Evolutionary conservation across 345 rosid species (phyloP), one percentile per base, ranked within the genome.

Genomic region (Lenwebbia sp.): DNA sequence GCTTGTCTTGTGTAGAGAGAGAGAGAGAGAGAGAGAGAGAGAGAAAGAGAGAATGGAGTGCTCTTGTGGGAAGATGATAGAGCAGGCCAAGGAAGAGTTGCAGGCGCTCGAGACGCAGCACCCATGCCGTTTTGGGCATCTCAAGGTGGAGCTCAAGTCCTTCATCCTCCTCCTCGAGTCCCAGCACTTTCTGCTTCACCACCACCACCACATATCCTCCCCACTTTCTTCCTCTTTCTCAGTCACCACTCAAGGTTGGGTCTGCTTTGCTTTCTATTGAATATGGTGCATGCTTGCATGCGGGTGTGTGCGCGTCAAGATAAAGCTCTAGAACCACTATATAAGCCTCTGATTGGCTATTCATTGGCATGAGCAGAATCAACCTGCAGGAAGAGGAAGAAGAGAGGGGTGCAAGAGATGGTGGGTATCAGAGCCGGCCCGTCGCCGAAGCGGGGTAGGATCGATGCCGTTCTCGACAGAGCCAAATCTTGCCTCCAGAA

Each of bases 11-110:
- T n/a, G n/a, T 17, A 65, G 47, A 17, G 44, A 9, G 0, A 21
- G 76, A 33, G 74, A 19, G 54, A 19, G 56, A 55, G n/a, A 55
- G 55, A 40, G 78, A 47, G 84, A n/a, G 57, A 6, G 53, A 21
- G 55, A 15, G 13, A 83, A 65, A 51, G 37, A 44, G 85, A 78
- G 14, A 26, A 54, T 87, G 90, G 78, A 49, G 54, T 84, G 81
- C 22, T 83, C 89, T n/a, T 76, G 89, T 60, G 74, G 88, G 90
- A 89, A 92, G 89, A 88, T 90, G 90, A 41, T 90, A 54, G 89
- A 86, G 86, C 92, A 90, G 1, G 94, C 93, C 54, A 86, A 89
- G 65, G 91, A 93, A 0, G 94, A 93, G 51, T 86, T 93, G 86
- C 89, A 90, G 83, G 84, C 84, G 37, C 92, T 93, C 13, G 91